Base-by-base conservation (phyloP, 208 protist genomes). In the Trypanosoma avium region DNA sequence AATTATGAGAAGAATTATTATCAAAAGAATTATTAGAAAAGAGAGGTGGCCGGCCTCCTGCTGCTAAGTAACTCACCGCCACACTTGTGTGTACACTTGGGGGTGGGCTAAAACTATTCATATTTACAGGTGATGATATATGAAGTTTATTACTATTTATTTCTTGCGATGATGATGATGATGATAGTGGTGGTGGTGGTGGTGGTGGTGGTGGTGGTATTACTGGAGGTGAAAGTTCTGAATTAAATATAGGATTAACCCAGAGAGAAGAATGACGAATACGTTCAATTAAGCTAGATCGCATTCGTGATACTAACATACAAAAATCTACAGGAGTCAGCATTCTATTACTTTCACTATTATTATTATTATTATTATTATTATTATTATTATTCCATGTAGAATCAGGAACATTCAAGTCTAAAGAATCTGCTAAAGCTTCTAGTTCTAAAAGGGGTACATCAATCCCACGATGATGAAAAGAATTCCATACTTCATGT, bases 301-400 rank as follows among this genome's bases (percentile, higher is more conserved):
- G 75, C 54, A 91, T 75, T 12, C 84, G 84, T 12, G 84, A 85
- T 26, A 91, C 73, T 12, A 91, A 50, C 21, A 91, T 69, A 42
- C 84, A 91, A 29, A 91, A 88, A 48, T 91, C 84, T 13, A 80
- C 72, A 26, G n/a, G n/a, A n/a, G n/a, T n/a, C n/a, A n/a, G n/a
- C n/a, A n/a, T n/a, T n/a, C 76, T 49, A 7, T 42, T 67, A 32
- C 84, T 53, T 29, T 33, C 40, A 12, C 55, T 40, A 36, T 78
- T 47, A 22, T 12, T 15, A 24, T 22, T 65, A 4, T 36, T 36
- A 8, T 64, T 66, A 12, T 60, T 26, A 38, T 27, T 22, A 46
- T 10, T 49, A 22, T 46, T 4, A 55, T 19, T 13, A 26, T 19
- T 27, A 45, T 4, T 26, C 49, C 33, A 7, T 8, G 22, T 29